phyloP scores from a whole-genome alignment of 164 flowering plant genomes.

The Taxillus chinensis region DNA sequence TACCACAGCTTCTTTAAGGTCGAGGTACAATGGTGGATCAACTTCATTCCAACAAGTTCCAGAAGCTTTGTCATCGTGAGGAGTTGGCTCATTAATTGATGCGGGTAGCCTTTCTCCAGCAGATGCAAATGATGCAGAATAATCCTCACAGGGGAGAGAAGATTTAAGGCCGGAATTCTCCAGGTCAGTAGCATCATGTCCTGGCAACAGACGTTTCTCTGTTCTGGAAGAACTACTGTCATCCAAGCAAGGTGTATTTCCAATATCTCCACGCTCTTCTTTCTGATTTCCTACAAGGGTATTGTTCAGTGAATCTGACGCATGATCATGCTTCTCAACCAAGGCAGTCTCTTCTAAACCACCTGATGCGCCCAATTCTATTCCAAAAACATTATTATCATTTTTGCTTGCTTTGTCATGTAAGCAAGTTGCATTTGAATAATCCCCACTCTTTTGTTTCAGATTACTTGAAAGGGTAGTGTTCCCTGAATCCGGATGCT shows the following conservation, averaged over 20 bases:
- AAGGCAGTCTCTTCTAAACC: not conserved
- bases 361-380: too few species aligned
- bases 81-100: not conserved
- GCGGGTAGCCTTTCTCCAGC: not conserved
- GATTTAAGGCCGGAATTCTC: not conserved
- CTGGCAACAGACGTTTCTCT: constrained; percentile 1
- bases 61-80: not conserved
- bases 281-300: too few species aligned
- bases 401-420: constrained; percentile 1
- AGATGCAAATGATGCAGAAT: not conserved
- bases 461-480: not conserved
- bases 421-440: constrained; percentile 2
- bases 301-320: too few species aligned
- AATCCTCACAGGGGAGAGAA: constrained; percentile 7
- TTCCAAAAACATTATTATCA: too few species aligned
- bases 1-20: not conserved
- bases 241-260: too few species aligned
- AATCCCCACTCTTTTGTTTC: constrained; percentile 1
- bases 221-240: too few species aligned
- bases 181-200: not conserved
- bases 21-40: not conserved
- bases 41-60: not conserved
- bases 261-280: too few species aligned
- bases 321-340: not conserved
- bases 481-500: constrained; percentile 1